A percentile compares a stretch with the other conserved stretches of the same genome.
Evolutionary conservation across 202 grass and related monocot species (phyloP).

Genomic region (Digitaria exilis): DNA sequence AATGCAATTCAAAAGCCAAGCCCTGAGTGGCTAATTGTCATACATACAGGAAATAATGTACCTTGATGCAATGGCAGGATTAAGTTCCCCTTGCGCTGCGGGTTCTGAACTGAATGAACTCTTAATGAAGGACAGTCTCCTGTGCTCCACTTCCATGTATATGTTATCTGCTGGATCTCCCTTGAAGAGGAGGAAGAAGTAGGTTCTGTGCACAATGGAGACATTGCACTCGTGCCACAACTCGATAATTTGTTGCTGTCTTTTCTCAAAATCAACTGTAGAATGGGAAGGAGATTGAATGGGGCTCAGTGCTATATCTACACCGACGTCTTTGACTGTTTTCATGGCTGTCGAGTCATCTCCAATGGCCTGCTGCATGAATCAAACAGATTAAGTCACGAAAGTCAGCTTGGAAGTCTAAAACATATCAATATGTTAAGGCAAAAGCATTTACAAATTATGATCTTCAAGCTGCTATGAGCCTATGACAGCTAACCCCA

Average conservation of each 20-base stretch:
- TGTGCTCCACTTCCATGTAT: conserved; percentile 90
- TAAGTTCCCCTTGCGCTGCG: conserved; percentile 30
- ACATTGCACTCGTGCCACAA: conserved; percentile 86
- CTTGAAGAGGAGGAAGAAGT: conserved; percentile 93
- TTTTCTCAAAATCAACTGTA: conserved; percentile 59
- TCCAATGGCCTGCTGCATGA: conserved; percentile 7
- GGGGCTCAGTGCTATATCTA: conserved; percentile 43
- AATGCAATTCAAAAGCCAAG: background rate
- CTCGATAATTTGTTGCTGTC: conserved; percentile 73
- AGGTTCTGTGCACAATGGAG: conserved; percentile 73
- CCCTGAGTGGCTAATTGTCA: background rate
- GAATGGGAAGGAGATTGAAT: conserved; percentile 48
- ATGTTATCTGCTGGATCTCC: conserved; percentile 81
- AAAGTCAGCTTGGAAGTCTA: conserved; percentile 2
- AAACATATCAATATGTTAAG: conserved; percentile 6
- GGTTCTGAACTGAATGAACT: conserved; percentile 35
- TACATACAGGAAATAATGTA: background rate
- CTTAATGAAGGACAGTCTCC: conserved; percentile 77
- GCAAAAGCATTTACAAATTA: background rate
- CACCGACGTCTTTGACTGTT: conserved; percentile 53
- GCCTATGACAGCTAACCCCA: background rate
- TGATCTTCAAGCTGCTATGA: background rate
- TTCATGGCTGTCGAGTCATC: conserved; percentile 22
- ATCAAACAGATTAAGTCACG: conserved; percentile 21
- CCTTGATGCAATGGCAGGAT: conserved; percentile 42